These are phyloP conservation scores for Fragaria vesca DNA, from an alignment of 306 rosid species.

Conservation along the genomic window DNA sequence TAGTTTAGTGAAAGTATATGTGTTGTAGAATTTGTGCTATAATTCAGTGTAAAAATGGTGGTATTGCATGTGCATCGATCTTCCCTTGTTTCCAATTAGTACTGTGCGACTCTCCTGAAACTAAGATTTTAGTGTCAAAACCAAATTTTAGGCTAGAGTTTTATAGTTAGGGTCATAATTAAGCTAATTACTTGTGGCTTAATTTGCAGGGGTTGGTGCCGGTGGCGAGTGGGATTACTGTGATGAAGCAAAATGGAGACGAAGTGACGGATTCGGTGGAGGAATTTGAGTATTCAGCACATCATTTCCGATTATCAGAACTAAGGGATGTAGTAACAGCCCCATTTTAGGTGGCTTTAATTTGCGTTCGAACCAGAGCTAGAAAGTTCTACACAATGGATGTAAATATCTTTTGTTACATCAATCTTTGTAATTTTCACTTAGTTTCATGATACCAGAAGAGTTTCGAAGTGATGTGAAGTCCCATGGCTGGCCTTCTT, in stretches of 20 bases:
- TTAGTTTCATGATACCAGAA: neutral
- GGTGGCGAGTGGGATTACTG: conserved; percentile 34
- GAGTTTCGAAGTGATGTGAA: neutral
- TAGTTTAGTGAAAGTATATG: neutral
- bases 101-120: no score
- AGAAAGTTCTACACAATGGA: neutral
- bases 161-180: no score
- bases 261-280: conserved; percentile 12
- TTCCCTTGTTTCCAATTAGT: no score
- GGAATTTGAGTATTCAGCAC: neutral
- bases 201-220: conserved; percentile 61
- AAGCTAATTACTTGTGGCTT: neutral
- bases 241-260: conserved; percentile 15
- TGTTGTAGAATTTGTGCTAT: no score
- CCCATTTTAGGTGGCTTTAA: conserved; percentile 45
- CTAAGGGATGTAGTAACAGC: conserved; percentile 57
- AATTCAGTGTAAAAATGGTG: no score
- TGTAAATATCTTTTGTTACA: neutral
- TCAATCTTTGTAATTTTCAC: neutral
- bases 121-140: no score
- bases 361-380: neutral
- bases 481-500: neutral
- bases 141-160: neutral
- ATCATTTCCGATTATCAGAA: neutral
- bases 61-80: neutral